These are phyloP conservation scores for Imleria badia DNA, from an alignment of 768 basidiomycete genomes.

Conservation along the genomic window DNA sequence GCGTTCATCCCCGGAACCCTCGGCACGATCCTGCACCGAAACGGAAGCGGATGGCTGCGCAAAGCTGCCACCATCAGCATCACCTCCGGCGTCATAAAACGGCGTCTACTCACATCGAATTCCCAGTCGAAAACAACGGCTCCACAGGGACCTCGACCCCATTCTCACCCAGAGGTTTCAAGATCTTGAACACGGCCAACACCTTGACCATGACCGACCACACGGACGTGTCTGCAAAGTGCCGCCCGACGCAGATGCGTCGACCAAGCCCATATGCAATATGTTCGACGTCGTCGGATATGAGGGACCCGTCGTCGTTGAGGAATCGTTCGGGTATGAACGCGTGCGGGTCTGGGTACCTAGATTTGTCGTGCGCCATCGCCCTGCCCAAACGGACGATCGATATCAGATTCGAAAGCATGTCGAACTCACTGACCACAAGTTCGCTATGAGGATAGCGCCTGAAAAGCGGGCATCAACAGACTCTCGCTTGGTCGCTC, in stretches of 20 bases:
- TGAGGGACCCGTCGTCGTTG: constrained; percentile 22
- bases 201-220: constrained; percentile 11
- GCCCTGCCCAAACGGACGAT: constrained; percentile 2
- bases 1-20: neutral
- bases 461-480: neutral
- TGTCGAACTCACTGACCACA: constrained; percentile 3
- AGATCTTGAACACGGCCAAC: constrained; percentile 13
- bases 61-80: no score
- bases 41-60: neutral
- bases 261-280: constrained; percentile 27
- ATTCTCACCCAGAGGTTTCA: constrained; percentile 5
- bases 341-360: constrained; percentile 34
- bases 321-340: constrained; percentile 42
- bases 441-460: constrained; percentile 2
- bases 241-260: constrained; percentile 20
- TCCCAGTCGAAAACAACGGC: neutral
- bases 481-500: no score
- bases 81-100: no score
- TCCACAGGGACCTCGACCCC: constrained; percentile 8
- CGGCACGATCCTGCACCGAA: neutral
- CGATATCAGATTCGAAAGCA: no score
- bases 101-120: constrained; percentile 2
- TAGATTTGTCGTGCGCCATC: constrained; percentile 21
- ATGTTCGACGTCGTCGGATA: neutral
- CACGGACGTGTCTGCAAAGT: constrained; percentile 18